Evolutionary conservation across 1,139 yeast species (phyloP).

Genomic region (Wickerhamiella pararugosa): DNA sequence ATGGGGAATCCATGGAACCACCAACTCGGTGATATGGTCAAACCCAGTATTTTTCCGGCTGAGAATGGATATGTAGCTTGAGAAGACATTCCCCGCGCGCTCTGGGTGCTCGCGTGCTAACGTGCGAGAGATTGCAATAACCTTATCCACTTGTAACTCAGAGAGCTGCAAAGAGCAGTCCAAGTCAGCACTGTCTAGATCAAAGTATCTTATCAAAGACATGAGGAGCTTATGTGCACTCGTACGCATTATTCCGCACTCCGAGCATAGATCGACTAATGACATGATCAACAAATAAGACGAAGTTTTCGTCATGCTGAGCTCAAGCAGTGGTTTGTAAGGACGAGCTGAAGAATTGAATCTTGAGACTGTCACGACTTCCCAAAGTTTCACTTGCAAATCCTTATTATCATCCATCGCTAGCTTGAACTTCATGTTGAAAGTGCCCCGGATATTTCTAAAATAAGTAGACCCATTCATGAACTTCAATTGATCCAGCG

Average conservation of each 20-base stretch:
- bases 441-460: not conserved
- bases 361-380: not conserved
- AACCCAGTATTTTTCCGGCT: too few species aligned
- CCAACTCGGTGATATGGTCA: too few species aligned
- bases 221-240: not conserved
- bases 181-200: not conserved
- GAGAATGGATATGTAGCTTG: too few species aligned
- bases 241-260: not conserved
- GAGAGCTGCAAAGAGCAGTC: not conserved
- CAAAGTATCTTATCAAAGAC: not conserved
- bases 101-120: not conserved
- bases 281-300: not conserved
- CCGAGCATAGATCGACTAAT: not conserved
- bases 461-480: slow-evolving; percentile 1
- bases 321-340: slow-evolving; percentile 2
- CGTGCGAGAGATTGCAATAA: not conserved
- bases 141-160: not conserved
- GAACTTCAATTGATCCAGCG: not conserved
- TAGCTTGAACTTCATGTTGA: not conserved
- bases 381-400: slow-evolving; percentile 1
- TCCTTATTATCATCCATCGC: not conserved
- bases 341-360: not conserved
- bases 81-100: too few species aligned
- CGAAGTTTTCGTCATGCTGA: not conserved
- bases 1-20: too few species aligned